Base-by-base conservation (phyloP, 192 early-diverging fungal species). In the Coemansia sp. region DNA sequence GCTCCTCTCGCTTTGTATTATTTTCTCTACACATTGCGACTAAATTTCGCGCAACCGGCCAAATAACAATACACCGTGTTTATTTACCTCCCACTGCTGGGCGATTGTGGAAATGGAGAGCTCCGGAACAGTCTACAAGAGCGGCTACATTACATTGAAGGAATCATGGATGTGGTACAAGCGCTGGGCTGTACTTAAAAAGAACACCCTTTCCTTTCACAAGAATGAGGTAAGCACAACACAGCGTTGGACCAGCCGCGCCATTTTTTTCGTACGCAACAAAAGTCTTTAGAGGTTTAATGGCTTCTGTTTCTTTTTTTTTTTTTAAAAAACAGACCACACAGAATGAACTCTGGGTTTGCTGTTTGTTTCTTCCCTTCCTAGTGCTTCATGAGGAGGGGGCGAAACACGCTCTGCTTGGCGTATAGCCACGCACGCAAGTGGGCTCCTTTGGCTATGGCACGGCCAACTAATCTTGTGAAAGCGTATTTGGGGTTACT, bases 101-200 rank as follows among this genome's bases (percentile, higher is more conserved):
- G 57, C 35, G 57, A 59, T 59, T 41, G 62, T 51, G 63, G 63
- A 68, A 72, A 80, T 80, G 78, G 78, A 81, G 36, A 65, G 60
- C 58, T 66, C 69, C 35, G 66, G 66, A n/a, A 41, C 60, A 18
- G 62, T 75, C 60, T 72, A 72, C 71, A 82, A 82, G 71, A 60
- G 67, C 38, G 79, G 79, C 36, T 76, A 76, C 59, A 71, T 82
- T 65, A 73, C 67, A 36, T 60, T 82, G 36, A 96, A 96, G 84
- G 96, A 99, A 62, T 87, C 91, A 53, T 99, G 94, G 84, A 89
- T 99, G 71, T 99, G 97, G 97, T 93, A 92, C 49, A 95, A 95
- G 80, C 81, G 95, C 67, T 97, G 92, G 88, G 88, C 92, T 59
- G 83, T 97, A 11, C 83, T 99, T 26, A 88, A 93, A 64, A 92